Evolutionary conservation across 2,329 filamentous ascomycete species (phyloP), one percentile per base, ranked within the genome.

Genomic region (Aureobasidium vineae): DNA sequence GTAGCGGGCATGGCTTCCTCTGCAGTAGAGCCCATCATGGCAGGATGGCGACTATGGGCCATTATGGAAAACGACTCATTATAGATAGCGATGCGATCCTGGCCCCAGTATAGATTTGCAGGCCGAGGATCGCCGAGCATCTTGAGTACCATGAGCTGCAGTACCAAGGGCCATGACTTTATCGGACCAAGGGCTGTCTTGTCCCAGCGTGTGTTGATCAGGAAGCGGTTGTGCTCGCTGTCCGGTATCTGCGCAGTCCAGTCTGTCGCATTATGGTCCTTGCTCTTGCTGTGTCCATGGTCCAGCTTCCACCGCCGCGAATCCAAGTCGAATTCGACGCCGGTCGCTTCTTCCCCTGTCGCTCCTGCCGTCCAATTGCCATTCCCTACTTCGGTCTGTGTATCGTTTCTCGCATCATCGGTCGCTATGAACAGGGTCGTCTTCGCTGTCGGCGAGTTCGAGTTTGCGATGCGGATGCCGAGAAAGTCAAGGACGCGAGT

Each of bases 151-250:
- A 63, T 63, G 26, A 63, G 45, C 31, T 40, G 59, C 2, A 63
- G 13, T 0, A 49, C 36, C 6, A 28, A 16, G 1, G 59, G 33
- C 59, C 59, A 63, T 5, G 26, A 36, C 2, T 13, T 19, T 1
- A 63, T 63, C 1, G 59, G 59, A 7, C 81, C n/a, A 82, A 88
- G 53, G 21, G 28, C 33, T 19, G 53, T 57, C 53, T 43, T 57
- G 21, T 57, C 53, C 53, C 36, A 57, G 33, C 23, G 53, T 2
- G 53, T 57, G 53, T 57, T 43, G 38, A 57, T 40, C 5, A 57
- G 21, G 13, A 57, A 57, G 21, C n/a, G 53, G 23, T 57, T 57
- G 53, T 57, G 53, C 23, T 40, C 36, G 21, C 36, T 57, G 31
- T 28, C 28, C 2, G 53, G 53, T 40, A 57, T 57, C 2, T 57